phyloP scores from a whole-genome alignment of 2,329 filamentous ascomycete species.

The Trichocomaceae sp. region DNA sequence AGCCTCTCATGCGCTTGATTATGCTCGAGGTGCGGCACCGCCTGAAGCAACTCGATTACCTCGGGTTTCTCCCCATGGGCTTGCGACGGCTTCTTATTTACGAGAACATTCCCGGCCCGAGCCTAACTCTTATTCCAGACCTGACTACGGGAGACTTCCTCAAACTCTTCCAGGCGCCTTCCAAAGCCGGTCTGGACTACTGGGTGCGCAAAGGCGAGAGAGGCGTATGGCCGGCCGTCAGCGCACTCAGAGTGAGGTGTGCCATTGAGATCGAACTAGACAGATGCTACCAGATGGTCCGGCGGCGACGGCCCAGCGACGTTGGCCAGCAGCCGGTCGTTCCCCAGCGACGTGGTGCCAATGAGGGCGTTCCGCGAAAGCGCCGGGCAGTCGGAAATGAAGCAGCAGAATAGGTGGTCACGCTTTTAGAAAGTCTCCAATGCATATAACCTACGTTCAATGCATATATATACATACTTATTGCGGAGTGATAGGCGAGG shows the following conservation, averaged over 20 bases:
- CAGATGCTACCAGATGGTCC: conserved; percentile 71
- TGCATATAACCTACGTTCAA: neutral
- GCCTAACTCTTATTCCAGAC: conserved; percentile 75
- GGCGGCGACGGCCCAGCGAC: conserved; percentile 40
- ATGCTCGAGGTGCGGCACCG: conserved; percentile 74
- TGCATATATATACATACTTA: neutral
- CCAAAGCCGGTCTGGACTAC: conserved; percentile 65
- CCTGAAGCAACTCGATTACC: conserved; percentile 69
- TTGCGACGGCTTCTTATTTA: conserved; percentile 74
- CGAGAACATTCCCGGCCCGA: conserved; percentile 71
- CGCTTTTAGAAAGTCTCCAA: neutral
- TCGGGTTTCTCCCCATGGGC: conserved; percentile 63
- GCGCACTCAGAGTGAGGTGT: conserved; percentile 72
- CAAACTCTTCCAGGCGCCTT: conserved; percentile 75
- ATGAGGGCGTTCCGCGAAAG: conserved; percentile 24
- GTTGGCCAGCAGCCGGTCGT: conserved; percentile 12
- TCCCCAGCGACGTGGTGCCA: conserved; percentile 19
- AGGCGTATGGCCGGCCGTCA: conserved; percentile 85
- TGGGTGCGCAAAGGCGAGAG: conserved; percentile 82
- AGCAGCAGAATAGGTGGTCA: conserved; percentile 1
- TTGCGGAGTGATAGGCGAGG: neutral
- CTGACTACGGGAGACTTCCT: conserved; percentile 67
- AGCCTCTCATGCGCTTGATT: conserved; percentile 56
- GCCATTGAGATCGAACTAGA: conserved; percentile 85
- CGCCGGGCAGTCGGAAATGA: conserved; percentile 13